phyloP scores from a whole-genome alignment of 345 rosid genomes.

The Viola odorata region DNA sequence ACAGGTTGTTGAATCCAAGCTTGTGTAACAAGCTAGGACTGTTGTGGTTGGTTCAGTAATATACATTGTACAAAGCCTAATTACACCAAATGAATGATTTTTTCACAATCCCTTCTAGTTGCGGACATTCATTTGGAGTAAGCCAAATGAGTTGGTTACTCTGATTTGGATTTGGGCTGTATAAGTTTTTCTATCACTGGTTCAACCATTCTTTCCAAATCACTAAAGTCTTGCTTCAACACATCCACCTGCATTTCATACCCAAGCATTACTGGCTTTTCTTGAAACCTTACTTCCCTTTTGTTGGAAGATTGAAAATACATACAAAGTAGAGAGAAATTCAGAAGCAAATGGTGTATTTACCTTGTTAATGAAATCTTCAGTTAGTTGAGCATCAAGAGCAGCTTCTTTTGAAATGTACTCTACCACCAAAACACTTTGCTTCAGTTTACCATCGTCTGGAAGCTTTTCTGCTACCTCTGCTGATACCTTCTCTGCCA shows the following conservation, averaged over 20 bases:
- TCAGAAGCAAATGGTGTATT: neutral
- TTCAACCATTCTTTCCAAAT: constrained; percentile 50
- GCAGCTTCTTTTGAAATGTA: constrained; percentile 52
- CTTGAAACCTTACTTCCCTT: too few species aligned
- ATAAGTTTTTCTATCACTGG: constrained; percentile 35
- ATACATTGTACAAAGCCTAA: too few species aligned
- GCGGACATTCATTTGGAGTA: too few species aligned
- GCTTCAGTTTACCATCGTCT: constrained; percentile 43
- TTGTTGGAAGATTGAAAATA: neutral
- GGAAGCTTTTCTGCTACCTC: constrained; percentile 41
- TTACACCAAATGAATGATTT: too few species aligned
- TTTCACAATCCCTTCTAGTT: too few species aligned
- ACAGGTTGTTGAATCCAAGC: too few species aligned
- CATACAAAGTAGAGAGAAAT: neutral
- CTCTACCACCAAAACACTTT: constrained; percentile 49
- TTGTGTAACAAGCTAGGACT: too few species aligned
- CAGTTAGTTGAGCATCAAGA: constrained; percentile 48
- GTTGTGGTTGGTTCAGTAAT: too few species aligned
- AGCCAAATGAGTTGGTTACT: too few species aligned
- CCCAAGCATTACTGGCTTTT: too few species aligned
- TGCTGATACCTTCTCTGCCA: constrained; percentile 20
- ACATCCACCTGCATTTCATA: constrained; percentile 39
- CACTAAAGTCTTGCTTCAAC: constrained; percentile 44
- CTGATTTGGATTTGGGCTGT: constrained; percentile 17
- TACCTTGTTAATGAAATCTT: constrained; percentile 57